A percentile compares a stretch with the other conserved stretches of the same genome.
Conservation (phyloP, 495 filamentous ascomycete genomes). For the Mycothermus thermophilus region DNA sequence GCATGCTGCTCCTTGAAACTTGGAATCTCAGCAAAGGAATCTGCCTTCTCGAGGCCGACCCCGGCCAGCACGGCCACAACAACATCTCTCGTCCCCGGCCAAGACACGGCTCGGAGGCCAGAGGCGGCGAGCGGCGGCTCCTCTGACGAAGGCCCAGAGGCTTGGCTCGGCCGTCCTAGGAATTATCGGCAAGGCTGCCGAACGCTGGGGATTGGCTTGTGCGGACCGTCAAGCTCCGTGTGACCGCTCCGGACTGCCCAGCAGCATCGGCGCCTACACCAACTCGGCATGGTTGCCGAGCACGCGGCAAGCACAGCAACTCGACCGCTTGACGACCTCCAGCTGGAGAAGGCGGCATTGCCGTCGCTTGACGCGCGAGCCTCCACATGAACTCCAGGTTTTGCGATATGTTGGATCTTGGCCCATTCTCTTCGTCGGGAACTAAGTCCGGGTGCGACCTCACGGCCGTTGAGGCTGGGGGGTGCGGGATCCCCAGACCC, state of each 20-base stretch:
- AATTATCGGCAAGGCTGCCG: slow-evolving; percentile 14
- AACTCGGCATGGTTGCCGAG: slow-evolving; percentile 11
- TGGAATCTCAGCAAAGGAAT: too few species aligned
- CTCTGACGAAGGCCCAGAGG: slow-evolving; percentile 6
- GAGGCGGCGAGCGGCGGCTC: too few species aligned
- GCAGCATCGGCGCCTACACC: slow-evolving; percentile 1
- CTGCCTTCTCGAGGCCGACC: too few species aligned
- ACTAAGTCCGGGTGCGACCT: background rate
- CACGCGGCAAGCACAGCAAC: slow-evolving; percentile 6
- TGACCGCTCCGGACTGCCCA: background rate
- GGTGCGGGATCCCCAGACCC: too few species aligned
- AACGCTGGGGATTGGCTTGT: background rate
- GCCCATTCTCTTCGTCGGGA: background rate
- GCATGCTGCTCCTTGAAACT: too few species aligned
- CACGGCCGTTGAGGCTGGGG: too few species aligned
- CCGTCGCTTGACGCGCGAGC: background rate
- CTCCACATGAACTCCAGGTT: background rate
- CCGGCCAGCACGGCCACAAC: too few species aligned
- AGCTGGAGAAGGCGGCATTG: slow-evolving; percentile 1
- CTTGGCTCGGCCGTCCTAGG: slow-evolving; percentile 16
- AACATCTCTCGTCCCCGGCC: too few species aligned
- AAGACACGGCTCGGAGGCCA: background rate
- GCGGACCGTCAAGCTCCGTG: slow-evolving; percentile 13
- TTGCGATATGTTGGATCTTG: too few species aligned
- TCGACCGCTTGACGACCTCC: slow-evolving; percentile 4